A percentile compares a stretch with the other conserved stretches of the same genome.
phyloP scores from a whole-genome alignment of 179 eudicot genomes.

The Carnegiea gigantea region DNA sequence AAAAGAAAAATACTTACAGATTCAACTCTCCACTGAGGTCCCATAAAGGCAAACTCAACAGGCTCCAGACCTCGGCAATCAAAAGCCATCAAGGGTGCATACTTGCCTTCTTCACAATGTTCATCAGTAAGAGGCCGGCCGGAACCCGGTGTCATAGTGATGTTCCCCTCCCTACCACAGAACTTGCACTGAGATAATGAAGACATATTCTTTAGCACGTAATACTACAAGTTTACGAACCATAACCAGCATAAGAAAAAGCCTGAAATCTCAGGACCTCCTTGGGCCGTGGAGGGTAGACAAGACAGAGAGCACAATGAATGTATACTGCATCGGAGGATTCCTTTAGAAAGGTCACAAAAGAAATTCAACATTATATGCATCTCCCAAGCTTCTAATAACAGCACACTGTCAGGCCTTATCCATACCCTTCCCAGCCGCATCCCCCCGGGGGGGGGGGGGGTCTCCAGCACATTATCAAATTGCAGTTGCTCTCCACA shows the following conservation, averaged over 20 bases:
- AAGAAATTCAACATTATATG: neutral
- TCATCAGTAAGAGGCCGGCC: conserved; percentile 61
- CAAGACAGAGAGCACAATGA: neutral
- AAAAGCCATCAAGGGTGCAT: conserved; percentile 68
- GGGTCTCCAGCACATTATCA: no score
- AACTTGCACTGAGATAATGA: conserved; percentile 69
- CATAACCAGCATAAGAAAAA: neutral
- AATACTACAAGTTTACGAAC: neutral
- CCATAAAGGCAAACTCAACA: conserved; percentile 55
- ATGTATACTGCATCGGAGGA: no score
- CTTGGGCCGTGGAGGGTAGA: neutral
- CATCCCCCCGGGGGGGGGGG: no score
- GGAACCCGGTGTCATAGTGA: conserved; percentile 59
- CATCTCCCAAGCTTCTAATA: no score
- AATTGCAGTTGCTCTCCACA: no score
- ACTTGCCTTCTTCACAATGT: conserved; percentile 47
- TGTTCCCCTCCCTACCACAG: conserved; percentile 68
- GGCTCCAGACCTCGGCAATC: conserved; percentile 93
- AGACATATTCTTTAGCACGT: conserved; percentile 11
- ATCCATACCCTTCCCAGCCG: no score
- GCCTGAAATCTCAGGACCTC: neutral
- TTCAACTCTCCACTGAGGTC: conserved; percentile 75
- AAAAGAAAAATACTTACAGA: conserved; percentile 52
- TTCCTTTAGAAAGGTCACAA: neutral
- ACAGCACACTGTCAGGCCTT: no score